phyloP scores from a whole-genome alignment of 148 eudicot species.

The Persicaria tinctoria region DNA sequence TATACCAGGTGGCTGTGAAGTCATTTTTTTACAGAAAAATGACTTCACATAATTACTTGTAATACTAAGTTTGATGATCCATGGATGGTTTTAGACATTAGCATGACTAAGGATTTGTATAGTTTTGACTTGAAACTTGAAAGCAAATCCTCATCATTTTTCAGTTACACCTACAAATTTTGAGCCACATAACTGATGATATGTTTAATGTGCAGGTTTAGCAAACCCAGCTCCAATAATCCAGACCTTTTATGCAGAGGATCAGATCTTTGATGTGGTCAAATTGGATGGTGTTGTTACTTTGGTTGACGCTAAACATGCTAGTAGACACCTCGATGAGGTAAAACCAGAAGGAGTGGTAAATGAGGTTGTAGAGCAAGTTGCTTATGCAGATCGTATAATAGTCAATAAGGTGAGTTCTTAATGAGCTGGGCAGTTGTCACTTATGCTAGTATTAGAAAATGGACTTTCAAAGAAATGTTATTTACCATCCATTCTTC shows the following conservation, averaged over 20 bases:
- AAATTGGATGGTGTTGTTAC: conserved; percentile 98
- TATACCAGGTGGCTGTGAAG: not conserved
- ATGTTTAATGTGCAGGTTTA: conserved; percentile 46
- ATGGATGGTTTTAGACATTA: not conserved
- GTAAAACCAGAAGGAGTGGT: conserved; percentile 87
- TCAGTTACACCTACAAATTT: not conserved
- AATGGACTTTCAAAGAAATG: not conserved
- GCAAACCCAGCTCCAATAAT: conserved; percentile 99
- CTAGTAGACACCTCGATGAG: conserved; percentile 66
- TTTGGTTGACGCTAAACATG: conserved; percentile 94
- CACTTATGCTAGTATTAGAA: not conserved
- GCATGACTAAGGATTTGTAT: not conserved
- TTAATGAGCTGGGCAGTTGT: not conserved
- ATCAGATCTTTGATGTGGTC: conserved; percentile 68
- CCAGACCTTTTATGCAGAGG: conserved; percentile 99
- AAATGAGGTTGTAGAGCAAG: conserved; percentile 84
- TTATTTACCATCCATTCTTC: not conserved
- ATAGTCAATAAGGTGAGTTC: conserved; percentile 75
- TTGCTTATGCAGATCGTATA: conserved; percentile 83
- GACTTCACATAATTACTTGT: not conserved
- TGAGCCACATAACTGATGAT: not conserved
- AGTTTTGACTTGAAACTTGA: not conserved
- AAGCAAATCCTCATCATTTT: not conserved
- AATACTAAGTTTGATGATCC: not conserved
- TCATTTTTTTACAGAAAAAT: no score